Evolutionary conservation across 768 basidiomycete genomes (phyloP), one percentile per base, ranked within the genome.

Genomic region (Daedalea quercina): DNA sequence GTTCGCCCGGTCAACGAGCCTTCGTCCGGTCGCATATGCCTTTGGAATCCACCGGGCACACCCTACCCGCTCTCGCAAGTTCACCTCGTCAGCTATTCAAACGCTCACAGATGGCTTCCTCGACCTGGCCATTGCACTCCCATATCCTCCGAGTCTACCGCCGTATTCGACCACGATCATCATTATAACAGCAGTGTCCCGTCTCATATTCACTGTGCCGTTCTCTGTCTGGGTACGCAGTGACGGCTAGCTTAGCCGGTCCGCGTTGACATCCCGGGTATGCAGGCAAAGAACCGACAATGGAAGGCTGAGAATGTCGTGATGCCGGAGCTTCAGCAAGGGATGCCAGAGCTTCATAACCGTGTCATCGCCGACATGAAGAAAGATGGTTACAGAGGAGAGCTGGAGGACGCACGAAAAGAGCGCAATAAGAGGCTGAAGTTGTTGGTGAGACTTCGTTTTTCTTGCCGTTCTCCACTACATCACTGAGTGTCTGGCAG

Each of bases 81-180:
- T 63, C 31, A 47, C 60, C 1, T 57, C 62, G 1, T 58, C 64
- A 2, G 52, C 63, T 1, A 47, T 67, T 1, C 61, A 65, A 28
- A 42, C 25, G 0, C 57, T 63, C 13, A 65, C 65, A 33, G 75
- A 89, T 61, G 82, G 80, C 9, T 90, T 90, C 62, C 73, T 90
- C 13, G 89, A 91, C 73, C 70, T 90, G 46, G 84, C 89, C 22
- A 63, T 80, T 34, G 87, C 85, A 3, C 70, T 90, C n/a, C 89
- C 89, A 1, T 72, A 80, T 57, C 87, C 90, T 22, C 73, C 82
- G 0, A 77, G 76, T 9, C 73, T 81, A 57, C 88, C 90, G 0
- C 68, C 81, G 0, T 91, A 91, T 67, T 79, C 90, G 6, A 77
- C 81, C 1, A 83, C 87, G 1, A 89, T 92, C 54, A 83, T 91